phyloP scores from a whole-genome alignment of 2,329 filamentous ascomycete species.

The Didymosphaeria variabile region DNA sequence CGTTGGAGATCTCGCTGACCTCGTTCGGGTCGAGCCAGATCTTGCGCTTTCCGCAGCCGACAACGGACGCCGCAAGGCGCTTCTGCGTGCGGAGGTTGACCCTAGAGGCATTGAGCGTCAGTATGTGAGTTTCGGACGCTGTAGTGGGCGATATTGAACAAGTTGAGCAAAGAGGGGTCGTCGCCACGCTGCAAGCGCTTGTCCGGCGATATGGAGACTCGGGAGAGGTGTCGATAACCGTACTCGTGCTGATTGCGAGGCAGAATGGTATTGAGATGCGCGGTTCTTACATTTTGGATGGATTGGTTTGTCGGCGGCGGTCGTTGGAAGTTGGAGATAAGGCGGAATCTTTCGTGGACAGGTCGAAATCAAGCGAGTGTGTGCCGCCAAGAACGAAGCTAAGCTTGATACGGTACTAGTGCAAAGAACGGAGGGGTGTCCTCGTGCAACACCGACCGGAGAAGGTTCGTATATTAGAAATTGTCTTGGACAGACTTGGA shows the following conservation, averaged over 20 bases:
- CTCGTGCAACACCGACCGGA: too few relatives aligned
- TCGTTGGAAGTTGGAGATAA: conserved; percentile 37
- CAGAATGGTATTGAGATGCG: conserved; percentile 28
- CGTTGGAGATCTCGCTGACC: conserved; percentile 98
- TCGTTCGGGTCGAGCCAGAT: conserved; percentile 99
- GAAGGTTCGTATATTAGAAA: background rate
- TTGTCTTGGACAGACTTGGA: background rate
- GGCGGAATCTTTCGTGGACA: conserved; percentile 12
- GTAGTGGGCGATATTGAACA: conserved; percentile 29
- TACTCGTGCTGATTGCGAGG: conserved; percentile 30
- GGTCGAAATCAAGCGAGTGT: conserved; percentile 15
- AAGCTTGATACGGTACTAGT: background rate
- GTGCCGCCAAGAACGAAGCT: conserved; percentile 1
- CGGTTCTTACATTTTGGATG: conserved; percentile 54
- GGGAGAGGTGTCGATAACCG: conserved; percentile 27
- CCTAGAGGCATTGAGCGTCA: conserved; percentile 65
- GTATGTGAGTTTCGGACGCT: conserved; percentile 32
- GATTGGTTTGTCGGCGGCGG: conserved; percentile 47
- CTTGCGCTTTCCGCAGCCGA: conserved; percentile 99
- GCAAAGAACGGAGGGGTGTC: background rate
- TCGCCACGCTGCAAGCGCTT: conserved; percentile 41
- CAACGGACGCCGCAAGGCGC: conserved; percentile 98
- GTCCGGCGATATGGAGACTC: conserved; percentile 33
- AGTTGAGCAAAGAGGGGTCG: conserved; percentile 45
- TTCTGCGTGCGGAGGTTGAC: conserved; percentile 99